Conservation (phyloP, 1,139 yeast genomes). For the Komagataea norvegica region DNA sequence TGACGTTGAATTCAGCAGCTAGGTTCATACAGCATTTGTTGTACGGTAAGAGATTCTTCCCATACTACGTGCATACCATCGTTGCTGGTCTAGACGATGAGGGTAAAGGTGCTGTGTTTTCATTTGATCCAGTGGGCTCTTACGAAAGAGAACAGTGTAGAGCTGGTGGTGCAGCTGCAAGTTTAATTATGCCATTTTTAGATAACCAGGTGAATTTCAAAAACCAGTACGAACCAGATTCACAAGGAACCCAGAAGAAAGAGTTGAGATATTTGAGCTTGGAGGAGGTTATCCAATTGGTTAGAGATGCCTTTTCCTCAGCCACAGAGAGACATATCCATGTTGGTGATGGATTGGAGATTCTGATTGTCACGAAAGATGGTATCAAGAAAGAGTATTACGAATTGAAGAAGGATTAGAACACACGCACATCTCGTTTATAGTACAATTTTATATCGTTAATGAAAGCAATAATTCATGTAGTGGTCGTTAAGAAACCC, state of each 20-base stretch:
- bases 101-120: slow-evolving; percentile 91
- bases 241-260: slow-evolving; percentile 61
- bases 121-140: slow-evolving; percentile 97
- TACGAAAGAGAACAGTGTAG: slow-evolving; percentile 96
- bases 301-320: slow-evolving; percentile 88
- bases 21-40: slow-evolving; percentile 85
- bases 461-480: no score
- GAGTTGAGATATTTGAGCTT: slow-evolving; percentile 59
- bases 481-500: background rate
- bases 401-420: slow-evolving; percentile 82
- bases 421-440: background rate
- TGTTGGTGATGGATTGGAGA: slow-evolving; percentile 94
- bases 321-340: slow-evolving; percentile 98
- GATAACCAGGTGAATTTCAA: slow-evolving; percentile 96
- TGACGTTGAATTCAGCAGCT: slow-evolving; percentile 74
- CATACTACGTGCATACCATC: slow-evolving; percentile 92
- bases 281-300: slow-evolving; percentile 83
- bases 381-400: slow-evolving; percentile 81
- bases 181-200: slow-evolving; percentile 92
- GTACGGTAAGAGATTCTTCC: slow-evolving; percentile 93
- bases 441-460: no score
- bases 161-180: slow-evolving; percentile 97
- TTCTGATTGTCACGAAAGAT: slow-evolving; percentile 85
- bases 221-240: slow-evolving; percentile 79
- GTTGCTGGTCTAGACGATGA: slow-evolving; percentile 93